A percentile compares a stretch with the other conserved stretches of the same genome.
phyloP scores from a whole-genome alignment of 2,329 filamentous ascomycete genomes.

The Fusarium pilosicola region DNA sequence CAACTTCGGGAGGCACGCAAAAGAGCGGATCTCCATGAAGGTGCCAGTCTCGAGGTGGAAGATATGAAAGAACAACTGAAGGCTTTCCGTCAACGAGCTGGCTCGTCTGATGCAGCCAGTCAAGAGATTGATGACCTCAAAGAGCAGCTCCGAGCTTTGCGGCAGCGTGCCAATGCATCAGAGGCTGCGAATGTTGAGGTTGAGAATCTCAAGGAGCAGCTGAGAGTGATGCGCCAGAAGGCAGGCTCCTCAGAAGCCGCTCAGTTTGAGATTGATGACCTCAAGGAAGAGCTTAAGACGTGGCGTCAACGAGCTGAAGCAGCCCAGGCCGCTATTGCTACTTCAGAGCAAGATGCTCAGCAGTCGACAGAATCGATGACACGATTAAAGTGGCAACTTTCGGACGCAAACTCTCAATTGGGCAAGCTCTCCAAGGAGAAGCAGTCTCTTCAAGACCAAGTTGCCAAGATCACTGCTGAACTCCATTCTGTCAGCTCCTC shows the following conservation, averaged over 20 bases:
- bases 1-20: slow-evolving; percentile 42
- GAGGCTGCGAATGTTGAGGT: slow-evolving; percentile 54
- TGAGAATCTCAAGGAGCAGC: slow-evolving; percentile 27
- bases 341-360: slow-evolving; percentile 49
- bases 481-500: slow-evolving; percentile 67
- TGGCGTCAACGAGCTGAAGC: slow-evolving; percentile 38
- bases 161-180: slow-evolving; percentile 4
- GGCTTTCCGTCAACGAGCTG: slow-evolving; percentile 40
- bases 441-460: slow-evolving; percentile 70
- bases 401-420: slow-evolving; percentile 68
- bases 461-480: slow-evolving; percentile 68
- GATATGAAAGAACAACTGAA: slow-evolving; percentile 30
- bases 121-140: slow-evolving; percentile 50
- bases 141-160: slow-evolving; percentile 19
- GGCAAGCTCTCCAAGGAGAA: slow-evolving; percentile 68
- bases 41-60: slow-evolving; percentile 45
- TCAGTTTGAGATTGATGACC: slow-evolving; percentile 29
- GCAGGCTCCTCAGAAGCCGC: slow-evolving; percentile 40
- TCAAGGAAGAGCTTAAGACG: slow-evolving; percentile 45
- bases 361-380: slow-evolving; percentile 57
- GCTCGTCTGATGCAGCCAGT: slow-evolving; percentile 45
- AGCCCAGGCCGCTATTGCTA: slow-evolving; percentile 43
- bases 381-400: slow-evolving; percentile 65
- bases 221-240: slow-evolving; percentile 40
- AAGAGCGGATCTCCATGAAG: slow-evolving; percentile 36